phyloP scores from a whole-genome alignment of 2,329 filamentous ascomycete species.

The Allantophomopsis lycopodina region DNA sequence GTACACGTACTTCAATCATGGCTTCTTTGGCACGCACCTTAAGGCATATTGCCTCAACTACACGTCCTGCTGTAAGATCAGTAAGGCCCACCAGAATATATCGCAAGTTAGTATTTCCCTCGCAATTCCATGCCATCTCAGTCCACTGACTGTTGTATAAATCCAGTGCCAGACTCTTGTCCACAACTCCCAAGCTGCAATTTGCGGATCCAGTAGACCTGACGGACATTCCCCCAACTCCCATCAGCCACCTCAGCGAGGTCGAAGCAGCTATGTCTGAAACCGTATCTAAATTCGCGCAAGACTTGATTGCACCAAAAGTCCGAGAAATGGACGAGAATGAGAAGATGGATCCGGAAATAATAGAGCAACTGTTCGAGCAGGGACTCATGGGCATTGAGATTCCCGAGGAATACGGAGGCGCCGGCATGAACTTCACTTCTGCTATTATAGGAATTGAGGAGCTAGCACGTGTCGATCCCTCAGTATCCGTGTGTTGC shows the following conservation, averaged over 20 bases:
- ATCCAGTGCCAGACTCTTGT: conserved; percentile 37
- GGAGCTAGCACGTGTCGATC: conserved; percentile 86
- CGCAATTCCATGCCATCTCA: background rate
- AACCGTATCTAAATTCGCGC: conserved; percentile 79
- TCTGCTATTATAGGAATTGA: conserved; percentile 92
- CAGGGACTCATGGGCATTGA: conserved; percentile 96
- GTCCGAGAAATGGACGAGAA: conserved; percentile 96
- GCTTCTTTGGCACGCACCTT: background rate
- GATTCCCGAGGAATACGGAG: conserved; percentile 93
- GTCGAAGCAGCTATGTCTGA: conserved; percentile 83
- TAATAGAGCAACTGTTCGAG: conserved; percentile 92
- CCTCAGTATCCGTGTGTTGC: conserved; percentile 85
- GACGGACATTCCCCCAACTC: conserved; percentile 70
- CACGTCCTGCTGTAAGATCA: background rate
- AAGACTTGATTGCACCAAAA: conserved; percentile 77
- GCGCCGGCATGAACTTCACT: conserved; percentile 98
- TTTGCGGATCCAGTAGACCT: conserved; percentile 46
- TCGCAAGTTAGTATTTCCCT: background rate
- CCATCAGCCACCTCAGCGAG: conserved; percentile 87
- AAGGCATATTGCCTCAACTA: background rate
- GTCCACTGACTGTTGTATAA: background rate
- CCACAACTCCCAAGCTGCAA: conserved; percentile 37
- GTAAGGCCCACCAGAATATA: background rate
- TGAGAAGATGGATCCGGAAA: conserved; percentile 75
- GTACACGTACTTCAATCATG: background rate